Conservation (phyloP, 371 early-diverging fungal genomes). For the Mortierella polycephala region DNA sequence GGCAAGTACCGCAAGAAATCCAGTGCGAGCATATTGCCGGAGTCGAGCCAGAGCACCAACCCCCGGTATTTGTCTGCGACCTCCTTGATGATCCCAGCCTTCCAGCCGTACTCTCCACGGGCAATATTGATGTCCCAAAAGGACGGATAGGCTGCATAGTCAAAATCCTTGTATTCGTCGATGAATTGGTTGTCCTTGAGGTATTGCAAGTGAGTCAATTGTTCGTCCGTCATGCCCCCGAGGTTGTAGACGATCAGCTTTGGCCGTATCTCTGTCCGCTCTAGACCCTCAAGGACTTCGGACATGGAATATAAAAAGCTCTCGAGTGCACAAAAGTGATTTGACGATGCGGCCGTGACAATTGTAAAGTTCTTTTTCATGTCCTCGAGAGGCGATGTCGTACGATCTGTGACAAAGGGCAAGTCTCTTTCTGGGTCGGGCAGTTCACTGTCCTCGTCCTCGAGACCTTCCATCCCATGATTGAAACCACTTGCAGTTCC, state of each 20-base stretch:
- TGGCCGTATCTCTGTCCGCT: conserved; percentile 48
- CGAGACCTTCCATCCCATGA: conserved; percentile 2
- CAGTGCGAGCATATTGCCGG: conserved; percentile 66
- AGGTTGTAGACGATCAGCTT: conserved; percentile 61
- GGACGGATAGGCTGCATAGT: conserved; percentile 64
- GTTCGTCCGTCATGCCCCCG: conserved; percentile 54
- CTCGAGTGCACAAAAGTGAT: conserved; percentile 72
- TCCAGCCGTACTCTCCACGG: conserved; percentile 76
- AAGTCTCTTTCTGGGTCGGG: conserved; percentile 43
- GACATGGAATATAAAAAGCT: conserved; percentile 66
- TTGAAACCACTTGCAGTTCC: background rate
- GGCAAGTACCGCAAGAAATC: conserved; percentile 63
- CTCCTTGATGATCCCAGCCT: conserved; percentile 71
- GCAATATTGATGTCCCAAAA: conserved; percentile 72
- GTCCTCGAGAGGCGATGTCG: conserved; percentile 36
- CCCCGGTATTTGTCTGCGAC: conserved; percentile 63
- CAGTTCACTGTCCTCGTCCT: conserved; percentile 6
- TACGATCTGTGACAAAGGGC: conserved; percentile 28
- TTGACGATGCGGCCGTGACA: conserved; percentile 69
- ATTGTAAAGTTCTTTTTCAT: conserved; percentile 59
- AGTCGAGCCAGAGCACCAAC: conserved; percentile 68
- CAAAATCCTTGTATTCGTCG: conserved; percentile 62
- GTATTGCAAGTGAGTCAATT: conserved; percentile 41
- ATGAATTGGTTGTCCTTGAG: conserved; percentile 55
- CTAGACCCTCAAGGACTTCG: conserved; percentile 51